A percentile compares a stretch with the other conserved stretches of the same genome.
Conservation (phyloP, 305 asterid genomes). For the Plantago coronopus region DNA sequence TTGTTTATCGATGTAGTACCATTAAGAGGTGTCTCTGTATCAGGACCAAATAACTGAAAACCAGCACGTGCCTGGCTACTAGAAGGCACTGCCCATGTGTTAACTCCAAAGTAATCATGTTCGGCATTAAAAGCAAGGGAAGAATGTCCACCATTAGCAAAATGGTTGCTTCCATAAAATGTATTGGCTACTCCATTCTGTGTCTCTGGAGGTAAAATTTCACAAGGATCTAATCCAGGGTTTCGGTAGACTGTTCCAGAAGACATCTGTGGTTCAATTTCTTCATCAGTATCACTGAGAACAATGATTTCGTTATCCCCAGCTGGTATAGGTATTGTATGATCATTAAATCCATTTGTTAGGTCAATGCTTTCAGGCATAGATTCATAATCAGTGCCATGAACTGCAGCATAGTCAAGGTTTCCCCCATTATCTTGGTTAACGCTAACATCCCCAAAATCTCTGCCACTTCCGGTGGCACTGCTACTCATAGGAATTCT, state of each 20-base stretch:
- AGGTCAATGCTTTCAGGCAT: constrained; percentile 43
- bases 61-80: constrained; percentile 62
- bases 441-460: constrained; percentile 81
- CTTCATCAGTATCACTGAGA: constrained; percentile 92
- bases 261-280: constrained; percentile 40
- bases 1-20: constrained; percentile 55
- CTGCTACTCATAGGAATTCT: constrained; percentile 85
- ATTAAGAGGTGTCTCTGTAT: constrained; percentile 51
- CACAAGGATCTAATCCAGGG: constrained; percentile 34
- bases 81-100: constrained; percentile 74
- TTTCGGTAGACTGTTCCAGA: constrained; percentile 40
- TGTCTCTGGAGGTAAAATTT: constrained; percentile 27
- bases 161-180: constrained; percentile 48
- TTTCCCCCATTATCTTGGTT: constrained; percentile 79
- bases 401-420: constrained; percentile 47
- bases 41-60: constrained; percentile 79
- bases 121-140: constrained; percentile 44
- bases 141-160: constrained; percentile 44
- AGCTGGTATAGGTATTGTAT: constrained; percentile 35
- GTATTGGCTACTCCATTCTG: constrained; percentile 22
- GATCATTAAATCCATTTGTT: constrained; percentile 36
- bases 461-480: constrained; percentile 84
- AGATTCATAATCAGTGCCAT: constrained; percentile 67
- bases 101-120: constrained; percentile 59
- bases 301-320: constrained; percentile 65